Conservation (phyloP, 1,284 basidiomycete species). For the Moniliella sp. region DNA sequence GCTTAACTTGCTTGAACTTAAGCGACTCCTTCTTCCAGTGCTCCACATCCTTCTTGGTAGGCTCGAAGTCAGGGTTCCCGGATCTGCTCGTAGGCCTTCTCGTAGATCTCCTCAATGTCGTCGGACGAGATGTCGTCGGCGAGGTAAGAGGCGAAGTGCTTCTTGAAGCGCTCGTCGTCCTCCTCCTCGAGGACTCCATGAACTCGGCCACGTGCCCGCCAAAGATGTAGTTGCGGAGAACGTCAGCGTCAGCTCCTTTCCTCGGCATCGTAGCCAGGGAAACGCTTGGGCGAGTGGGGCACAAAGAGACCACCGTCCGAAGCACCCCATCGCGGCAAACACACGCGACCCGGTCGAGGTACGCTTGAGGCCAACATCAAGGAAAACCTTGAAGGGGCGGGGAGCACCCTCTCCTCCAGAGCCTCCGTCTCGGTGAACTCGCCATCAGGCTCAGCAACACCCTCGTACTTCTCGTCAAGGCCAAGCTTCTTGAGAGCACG, state of each 20-base stretch:
- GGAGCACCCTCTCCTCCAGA: conserved; percentile 77
- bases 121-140: conserved; percentile 85
- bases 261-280: conserved; percentile 93
- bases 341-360: conserved; percentile 94
- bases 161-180: conserved; percentile 98
- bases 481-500: conserved; percentile 85
- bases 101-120: conserved; percentile 91
- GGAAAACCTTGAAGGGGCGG: conserved; percentile 91
- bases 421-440: conserved; percentile 59
- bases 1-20: conserved; percentile 52
- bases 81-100: conserved; percentile 57
- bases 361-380: conserved; percentile 92
- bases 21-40: conserved; percentile 74
- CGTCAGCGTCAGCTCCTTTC: conserved; percentile 85
- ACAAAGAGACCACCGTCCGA: conserved; percentile 94
- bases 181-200: conserved; percentile 99
- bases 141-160: conserved; percentile 86
- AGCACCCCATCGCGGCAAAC: conserved; percentile 92
- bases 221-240: conserved; percentile 90
- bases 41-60: conserved; percentile 60
- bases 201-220: conserved; percentile 97
- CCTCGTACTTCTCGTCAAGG: conserved; percentile 94
- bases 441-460: conserved; percentile 77
- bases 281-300: conserved; percentile 91
- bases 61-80: conserved; percentile 78